Conservation (phyloP, 352 stramenopile species). For the Phytopythium vexans region DNA sequence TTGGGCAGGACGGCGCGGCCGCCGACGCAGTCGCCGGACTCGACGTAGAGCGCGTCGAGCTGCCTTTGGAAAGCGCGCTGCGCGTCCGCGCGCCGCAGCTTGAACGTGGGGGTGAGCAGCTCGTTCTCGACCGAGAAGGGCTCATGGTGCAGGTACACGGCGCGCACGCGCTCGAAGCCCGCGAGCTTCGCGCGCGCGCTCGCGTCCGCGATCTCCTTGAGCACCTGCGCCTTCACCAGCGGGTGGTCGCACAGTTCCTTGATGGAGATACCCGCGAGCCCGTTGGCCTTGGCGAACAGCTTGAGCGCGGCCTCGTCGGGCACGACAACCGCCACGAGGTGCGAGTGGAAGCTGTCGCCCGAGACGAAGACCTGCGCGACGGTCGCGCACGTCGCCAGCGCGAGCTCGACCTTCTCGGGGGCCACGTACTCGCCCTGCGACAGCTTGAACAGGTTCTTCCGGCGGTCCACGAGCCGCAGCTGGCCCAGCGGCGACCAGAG, state of each 20-base stretch:
- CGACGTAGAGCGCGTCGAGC: constrained; percentile 66
- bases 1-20: constrained; percentile 3
- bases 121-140: constrained; percentile 93
- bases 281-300: constrained; percentile 29
- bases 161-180: constrained; percentile 92
- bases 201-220: constrained; percentile 55
- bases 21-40: constrained; percentile 50
- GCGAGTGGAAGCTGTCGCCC: constrained; percentile 94
- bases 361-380: constrained; percentile 96
- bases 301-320: constrained; percentile 49
- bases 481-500: constrained; percentile 91
- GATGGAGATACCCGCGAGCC: constrained; percentile 14
- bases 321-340: constrained; percentile 94
- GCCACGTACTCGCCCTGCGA: constrained; percentile 96
- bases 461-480: constrained; percentile 89
- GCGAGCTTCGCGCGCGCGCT: constrained; percentile 64
- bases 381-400: constrained; percentile 85
- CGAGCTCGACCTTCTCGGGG: constrained; percentile 96
- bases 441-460: constrained; percentile 96
- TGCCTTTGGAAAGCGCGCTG: constrained; percentile 61
- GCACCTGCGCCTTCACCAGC: constrained; percentile 29
- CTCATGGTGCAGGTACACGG: constrained; percentile 89
- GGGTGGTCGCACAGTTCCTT: constrained; percentile 56
- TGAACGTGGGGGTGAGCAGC: constrained; percentile 96
- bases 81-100: constrained; percentile 88